phyloP scores from a whole-genome alignment of 768 basidiomycete species.

The Fomitopsis pulvina region DNA sequence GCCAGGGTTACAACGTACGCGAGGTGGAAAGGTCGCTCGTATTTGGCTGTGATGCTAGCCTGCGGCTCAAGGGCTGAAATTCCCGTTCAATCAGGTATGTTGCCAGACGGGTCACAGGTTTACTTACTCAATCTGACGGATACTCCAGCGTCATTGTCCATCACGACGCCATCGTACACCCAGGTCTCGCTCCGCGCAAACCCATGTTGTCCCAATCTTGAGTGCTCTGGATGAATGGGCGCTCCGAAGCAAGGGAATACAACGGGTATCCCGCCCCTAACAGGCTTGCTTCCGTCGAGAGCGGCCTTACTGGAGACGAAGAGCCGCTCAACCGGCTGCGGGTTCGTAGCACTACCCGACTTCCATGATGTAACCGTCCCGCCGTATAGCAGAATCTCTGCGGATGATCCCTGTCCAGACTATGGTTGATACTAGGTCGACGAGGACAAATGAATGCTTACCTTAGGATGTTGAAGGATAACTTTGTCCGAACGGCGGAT shows the following conservation, averaged over 20 bases:
- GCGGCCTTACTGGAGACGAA: conserved; percentile 78
- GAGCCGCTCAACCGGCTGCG: conserved; percentile 53
- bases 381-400: conserved; percentile 68
- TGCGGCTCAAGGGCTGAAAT: conserved; percentile 57
- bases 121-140: conserved; percentile 72
- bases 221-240: conserved; percentile 68
- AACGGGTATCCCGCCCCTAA: conserved; percentile 50
- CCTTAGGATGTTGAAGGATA: conserved; percentile 59
- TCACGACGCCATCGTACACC: conserved; percentile 55
- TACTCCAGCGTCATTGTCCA: conserved; percentile 65
- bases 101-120: neutral
- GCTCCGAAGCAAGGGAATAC: conserved; percentile 90
- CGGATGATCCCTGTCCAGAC: conserved; percentile 50
- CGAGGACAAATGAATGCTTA: conserved; percentile 15
- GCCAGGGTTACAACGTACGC: conserved; percentile 77
- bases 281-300: conserved; percentile 76
- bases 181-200: conserved; percentile 80
- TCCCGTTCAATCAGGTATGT: neutral
- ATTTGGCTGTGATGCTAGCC: conserved; percentile 48
- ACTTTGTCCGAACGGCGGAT: conserved; percentile 37
- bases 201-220: conserved; percentile 77
- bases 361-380: conserved; percentile 90
- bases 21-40: conserved; percentile 62
- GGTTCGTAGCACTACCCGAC: conserved; percentile 30
- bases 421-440: neutral